phyloP scores from a whole-genome alignment of 768 basidiomycete genomes.

The Boletus eberwhitei region DNA sequence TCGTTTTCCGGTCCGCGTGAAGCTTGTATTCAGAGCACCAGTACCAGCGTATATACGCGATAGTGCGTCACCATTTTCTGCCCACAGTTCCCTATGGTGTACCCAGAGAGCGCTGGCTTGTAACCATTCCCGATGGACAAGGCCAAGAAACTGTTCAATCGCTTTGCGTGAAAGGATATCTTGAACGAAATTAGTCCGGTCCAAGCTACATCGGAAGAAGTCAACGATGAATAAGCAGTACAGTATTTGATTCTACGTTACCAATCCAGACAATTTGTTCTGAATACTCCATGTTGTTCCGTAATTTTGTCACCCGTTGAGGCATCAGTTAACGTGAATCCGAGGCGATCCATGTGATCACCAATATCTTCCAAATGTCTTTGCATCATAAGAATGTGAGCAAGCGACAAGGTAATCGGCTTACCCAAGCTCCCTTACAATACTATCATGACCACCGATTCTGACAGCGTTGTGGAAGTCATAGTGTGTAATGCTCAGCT shows the following conservation, averaged over 20 bases:
- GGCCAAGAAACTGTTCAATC: conserved; percentile 77
- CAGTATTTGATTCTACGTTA: conserved; percentile 27
- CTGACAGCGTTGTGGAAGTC: conserved; percentile 90
- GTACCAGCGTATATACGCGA: conserved; percentile 94
- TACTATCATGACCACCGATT: conserved; percentile 82
- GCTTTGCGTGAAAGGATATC: conserved; percentile 85
- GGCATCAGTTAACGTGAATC: conserved; percentile 80
- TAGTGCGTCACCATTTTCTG: conserved; percentile 92
- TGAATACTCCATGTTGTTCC: conserved; percentile 88
- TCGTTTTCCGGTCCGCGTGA: conserved; percentile 91
- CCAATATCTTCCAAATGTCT: conserved; percentile 60
- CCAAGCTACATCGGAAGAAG: conserved; percentile 54
- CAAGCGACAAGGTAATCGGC: conserved; percentile 3
- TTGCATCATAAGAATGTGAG: conserved; percentile 9
- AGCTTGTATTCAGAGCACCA: conserved; percentile 92
- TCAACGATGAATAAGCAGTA: neutral
- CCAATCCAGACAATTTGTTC: conserved; percentile 97
- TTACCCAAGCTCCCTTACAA: conserved; percentile 70
- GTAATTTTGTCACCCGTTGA: conserved; percentile 68
- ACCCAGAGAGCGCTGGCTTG: conserved; percentile 71
- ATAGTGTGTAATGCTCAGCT: conserved; percentile 79
- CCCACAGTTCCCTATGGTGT: conserved; percentile 92
- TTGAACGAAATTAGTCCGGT: conserved; percentile 96
- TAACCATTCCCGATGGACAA: conserved; percentile 76
- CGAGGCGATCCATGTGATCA: conserved; percentile 72